Evolutionary conservation across 2,329 filamentous ascomycete species (phyloP).

Genomic region (Arthrobotrys conoides): DNA sequence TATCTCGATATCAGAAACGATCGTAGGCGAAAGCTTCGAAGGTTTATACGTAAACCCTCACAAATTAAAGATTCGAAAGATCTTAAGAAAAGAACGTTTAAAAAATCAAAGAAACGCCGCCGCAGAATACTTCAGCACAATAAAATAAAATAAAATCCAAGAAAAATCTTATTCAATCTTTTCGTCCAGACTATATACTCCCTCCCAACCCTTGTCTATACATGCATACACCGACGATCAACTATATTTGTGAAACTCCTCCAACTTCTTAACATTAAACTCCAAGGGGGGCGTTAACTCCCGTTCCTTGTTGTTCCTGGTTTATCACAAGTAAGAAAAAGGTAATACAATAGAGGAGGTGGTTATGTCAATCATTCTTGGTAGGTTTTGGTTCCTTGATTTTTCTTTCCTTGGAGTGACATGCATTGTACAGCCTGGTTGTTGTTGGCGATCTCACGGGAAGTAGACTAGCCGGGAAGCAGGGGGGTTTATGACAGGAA

Average conservation of each 20-base stretch:
- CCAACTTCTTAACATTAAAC: neutral
- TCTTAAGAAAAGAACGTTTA: no score
- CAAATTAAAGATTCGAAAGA: no score
- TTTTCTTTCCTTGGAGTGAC: neutral
- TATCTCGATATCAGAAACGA: no score
- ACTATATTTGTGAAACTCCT: neutral
- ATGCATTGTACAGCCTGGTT: neutral
- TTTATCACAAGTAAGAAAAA: neutral
- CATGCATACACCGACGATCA: neutral
- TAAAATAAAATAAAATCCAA: no score
- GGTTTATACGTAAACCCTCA: no score
- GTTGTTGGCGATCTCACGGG: neutral
- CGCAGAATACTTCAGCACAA: no score
- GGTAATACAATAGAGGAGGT: neutral
- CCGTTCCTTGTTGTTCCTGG: neutral
- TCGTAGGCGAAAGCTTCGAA: no score
- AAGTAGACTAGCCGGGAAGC: neutral
- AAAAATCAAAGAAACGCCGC: no score
- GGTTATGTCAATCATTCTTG: neutral
- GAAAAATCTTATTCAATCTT: no score
- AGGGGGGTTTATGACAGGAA: neutral
- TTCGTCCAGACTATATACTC: no score
- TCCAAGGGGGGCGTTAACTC: neutral
- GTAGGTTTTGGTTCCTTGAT: neutral
- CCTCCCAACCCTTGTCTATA: no score